Base-by-base conservation (phyloP, 306 rosid species). In the Medicago lupulina region DNA sequence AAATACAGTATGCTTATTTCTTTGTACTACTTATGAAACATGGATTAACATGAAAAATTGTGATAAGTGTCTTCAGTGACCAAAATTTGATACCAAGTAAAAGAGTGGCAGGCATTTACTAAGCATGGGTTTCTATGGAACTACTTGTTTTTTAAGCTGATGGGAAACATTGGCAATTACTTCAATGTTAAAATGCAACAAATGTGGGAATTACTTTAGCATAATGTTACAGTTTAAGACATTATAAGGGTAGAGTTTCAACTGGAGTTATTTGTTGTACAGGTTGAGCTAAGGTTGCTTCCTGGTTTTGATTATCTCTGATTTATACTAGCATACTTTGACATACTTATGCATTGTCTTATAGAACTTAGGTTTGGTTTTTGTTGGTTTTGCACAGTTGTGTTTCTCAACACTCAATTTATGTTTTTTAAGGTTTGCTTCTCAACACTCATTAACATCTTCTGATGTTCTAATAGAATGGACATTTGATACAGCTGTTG, bases 121-220 rank as follows among this genome's bases (percentile, higher is more conserved):
- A 9, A 76, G 53, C 13, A 25, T 58, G 34, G 23, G 7, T 79
- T 70, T 69, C 67, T 54, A 21, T 50, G 46, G 28, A 25, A 51
- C 54, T 61, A 21, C 36, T 11, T 49, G 34, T 70, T 62, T 15
- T 59, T 53, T 59, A 25, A 12, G 76, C 54, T 44, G 54, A 57
- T 77, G 66, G 43, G 18, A 16, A 49, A 16, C 41, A 38, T 64
- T n/a, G 12, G 36, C 12, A 34, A 17, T 64, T 17, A 38, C 16
- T 59, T 12, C 53, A 31, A 50, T 64, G 44, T 78, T 71, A 72
- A 74, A 78, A 68, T n/a, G 41, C 36, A 49, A 49, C 72, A 39
- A 39, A 19, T 10, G 21, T n/a, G 34, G 11, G 31, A 12, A 15
- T 46, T 18, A 11, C 50, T 28, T 51, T 47, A 16, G 31, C 11